phyloP scores from a whole-genome alignment of 176 grass and related monocot species.

The Eleusine indica region DNA sequence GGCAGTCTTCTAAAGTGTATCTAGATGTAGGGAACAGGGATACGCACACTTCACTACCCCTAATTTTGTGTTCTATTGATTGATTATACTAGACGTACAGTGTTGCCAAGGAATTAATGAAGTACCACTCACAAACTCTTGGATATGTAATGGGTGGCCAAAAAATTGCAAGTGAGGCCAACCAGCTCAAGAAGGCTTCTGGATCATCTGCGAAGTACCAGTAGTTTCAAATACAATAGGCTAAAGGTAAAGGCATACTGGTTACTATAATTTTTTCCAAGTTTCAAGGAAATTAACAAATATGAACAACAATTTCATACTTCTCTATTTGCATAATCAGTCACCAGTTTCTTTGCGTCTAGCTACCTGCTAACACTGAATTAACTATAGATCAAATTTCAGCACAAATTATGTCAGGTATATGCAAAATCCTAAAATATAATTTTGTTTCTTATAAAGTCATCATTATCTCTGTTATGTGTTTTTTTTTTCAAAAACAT shows the following conservation, averaged over 20 bases:
- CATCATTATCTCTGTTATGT: too few species aligned
- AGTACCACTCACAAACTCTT: conserved; percentile 84
- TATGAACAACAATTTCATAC: too few species aligned
- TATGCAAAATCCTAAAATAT: too few species aligned
- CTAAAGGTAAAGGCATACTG: conserved; percentile 56
- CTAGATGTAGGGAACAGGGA: neutral
- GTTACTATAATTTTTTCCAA: neutral
- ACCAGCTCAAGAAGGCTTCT: conserved; percentile 74
- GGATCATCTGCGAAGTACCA: conserved; percentile 83
- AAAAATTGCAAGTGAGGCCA: conserved; percentile 61
- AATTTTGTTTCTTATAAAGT: neutral
- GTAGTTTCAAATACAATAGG: conserved; percentile 73
- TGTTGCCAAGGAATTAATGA: conserved; percentile 89
- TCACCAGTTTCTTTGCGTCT: too few species aligned
- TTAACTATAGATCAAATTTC: too few species aligned
- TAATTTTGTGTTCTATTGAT: conserved; percentile 12
- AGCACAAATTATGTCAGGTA: too few species aligned
- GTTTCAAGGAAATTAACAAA: neutral
- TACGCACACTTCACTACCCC: neutral
- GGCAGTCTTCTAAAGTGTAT: neutral
- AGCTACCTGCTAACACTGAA: too few species aligned
- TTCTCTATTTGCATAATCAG: too few species aligned
- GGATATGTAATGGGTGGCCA: conserved; percentile 79
- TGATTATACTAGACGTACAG: conserved; percentile 63
- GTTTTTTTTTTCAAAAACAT: too few species aligned